Conservation (phyloP, 768 basidiomycete species). For the Xanthoconium stramineum region DNA sequence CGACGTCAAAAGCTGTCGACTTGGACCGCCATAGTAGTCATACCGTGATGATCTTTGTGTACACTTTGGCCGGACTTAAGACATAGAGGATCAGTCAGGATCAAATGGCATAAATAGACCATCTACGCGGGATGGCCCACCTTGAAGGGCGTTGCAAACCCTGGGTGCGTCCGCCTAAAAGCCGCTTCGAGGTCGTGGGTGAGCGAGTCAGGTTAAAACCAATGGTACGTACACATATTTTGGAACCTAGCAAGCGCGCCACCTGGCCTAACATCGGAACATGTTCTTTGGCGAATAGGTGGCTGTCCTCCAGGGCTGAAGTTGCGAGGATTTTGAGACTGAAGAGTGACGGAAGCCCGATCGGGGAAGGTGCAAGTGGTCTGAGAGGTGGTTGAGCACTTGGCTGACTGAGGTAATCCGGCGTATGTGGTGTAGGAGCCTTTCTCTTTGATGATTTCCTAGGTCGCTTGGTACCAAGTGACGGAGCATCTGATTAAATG, state of each 20-base stretch:
- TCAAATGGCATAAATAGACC: constrained; percentile 36
- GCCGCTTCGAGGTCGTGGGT: constrained; percentile 43
- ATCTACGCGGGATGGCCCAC: constrained; percentile 63
- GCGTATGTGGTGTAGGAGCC: neutral
- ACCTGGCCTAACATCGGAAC: neutral
- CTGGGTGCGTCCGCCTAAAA: constrained; percentile 73
- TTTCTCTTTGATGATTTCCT: constrained; percentile 16
- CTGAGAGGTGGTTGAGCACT: constrained; percentile 7
- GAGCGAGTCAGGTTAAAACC: constrained; percentile 4
- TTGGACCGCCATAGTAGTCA: neutral
- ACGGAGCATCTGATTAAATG: neutral
- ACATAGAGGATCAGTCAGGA: neutral
- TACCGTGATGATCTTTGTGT: constrained; percentile 25
- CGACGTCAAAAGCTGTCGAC: constrained; percentile 15
- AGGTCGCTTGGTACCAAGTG: constrained; percentile 2
- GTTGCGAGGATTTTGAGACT: constrained; percentile 11
- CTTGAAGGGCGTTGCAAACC: constrained; percentile 55
- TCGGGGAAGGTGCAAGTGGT: constrained; percentile 1
- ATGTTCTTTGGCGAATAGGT: neutral
- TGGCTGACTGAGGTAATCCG: neutral
- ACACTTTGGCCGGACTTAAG: constrained; percentile 66
- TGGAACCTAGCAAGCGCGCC: constrained; percentile 26
- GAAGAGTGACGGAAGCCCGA: neutral
- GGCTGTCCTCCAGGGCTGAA: constrained; percentile 1
- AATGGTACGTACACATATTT: constrained; percentile 32